Conservation (phyloP, 225 moss, liverwort and hornwort genomes). For the Pleurozium schreberi region DNA sequence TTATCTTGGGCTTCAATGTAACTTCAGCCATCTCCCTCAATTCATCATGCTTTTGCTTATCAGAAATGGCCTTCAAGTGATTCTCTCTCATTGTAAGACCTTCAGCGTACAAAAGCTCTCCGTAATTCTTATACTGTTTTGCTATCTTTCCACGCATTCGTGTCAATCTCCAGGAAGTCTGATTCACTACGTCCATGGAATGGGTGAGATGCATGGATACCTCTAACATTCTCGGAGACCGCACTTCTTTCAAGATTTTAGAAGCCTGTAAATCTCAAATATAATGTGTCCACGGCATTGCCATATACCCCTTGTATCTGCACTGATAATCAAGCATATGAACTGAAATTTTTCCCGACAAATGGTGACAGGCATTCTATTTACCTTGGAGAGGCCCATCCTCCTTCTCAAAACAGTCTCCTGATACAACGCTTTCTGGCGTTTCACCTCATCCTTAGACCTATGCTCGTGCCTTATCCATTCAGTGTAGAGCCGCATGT, state of each 20-base stretch:
- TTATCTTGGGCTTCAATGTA: conserved; percentile 75
- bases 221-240: neutral
- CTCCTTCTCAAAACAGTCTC: conserved; percentile 58
- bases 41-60: conserved; percentile 72
- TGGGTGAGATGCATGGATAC: neutral
- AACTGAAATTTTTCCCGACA: neutral
- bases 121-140: conserved; percentile 83
- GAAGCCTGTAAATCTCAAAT: neutral
- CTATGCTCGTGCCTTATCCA: conserved; percentile 64
- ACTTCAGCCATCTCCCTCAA: conserved; percentile 67
- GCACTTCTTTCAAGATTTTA: neutral
- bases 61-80: conserved; percentile 45
- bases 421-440: conserved; percentile 53
- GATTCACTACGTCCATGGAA: conserved; percentile 17
- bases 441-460: conserved; percentile 42
- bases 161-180: conserved; percentile 75
- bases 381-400: conserved; percentile 70
- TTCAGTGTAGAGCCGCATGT: conserved; percentile 85
- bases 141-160: conserved; percentile 85
- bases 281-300: neutral
- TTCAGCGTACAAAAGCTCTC: conserved; percentile 82
- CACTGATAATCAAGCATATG: neutral
- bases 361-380: neutral
- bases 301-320: neutral
- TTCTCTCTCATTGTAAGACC: conserved; percentile 60